phyloP scores from a whole-genome alignment of 1,284 basidiomycete genomes.

The Jaminaea rosea region DNA sequence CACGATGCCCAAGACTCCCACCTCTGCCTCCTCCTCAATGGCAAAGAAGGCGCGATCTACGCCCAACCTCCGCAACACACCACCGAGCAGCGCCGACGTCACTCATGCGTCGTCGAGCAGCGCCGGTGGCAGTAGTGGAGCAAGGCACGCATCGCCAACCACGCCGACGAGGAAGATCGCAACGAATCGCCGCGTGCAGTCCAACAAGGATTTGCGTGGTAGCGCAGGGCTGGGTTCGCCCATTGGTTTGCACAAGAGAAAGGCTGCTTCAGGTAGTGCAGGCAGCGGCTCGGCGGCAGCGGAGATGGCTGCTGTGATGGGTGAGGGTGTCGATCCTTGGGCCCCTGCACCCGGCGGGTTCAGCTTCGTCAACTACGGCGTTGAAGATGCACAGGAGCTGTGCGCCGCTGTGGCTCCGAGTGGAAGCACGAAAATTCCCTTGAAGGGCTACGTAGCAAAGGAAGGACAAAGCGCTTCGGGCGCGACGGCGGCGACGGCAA shows the following conservation, averaged over 20 bases:
- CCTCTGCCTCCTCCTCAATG: not conserved
- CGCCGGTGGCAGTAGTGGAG: too few species aligned
- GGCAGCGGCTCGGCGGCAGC: not conserved
- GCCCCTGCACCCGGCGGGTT: conserved; percentile 4
- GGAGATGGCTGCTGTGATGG: not conserved
- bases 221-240: not conserved
- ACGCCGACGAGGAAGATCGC: conserved; percentile 23
- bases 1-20: not conserved
- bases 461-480: not conserved
- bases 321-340: not conserved
- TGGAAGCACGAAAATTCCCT: conserved; percentile 39
- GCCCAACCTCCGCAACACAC: not conserved
- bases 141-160: too few species aligned
- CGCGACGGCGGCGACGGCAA: not conserved
- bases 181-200: conserved; percentile 18
- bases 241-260: not conserved
- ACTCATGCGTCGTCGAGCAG: too few species aligned
- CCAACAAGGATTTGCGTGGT: conserved; percentile 1
- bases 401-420: conserved; percentile 42
- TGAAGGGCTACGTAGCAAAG: conserved; percentile 20
- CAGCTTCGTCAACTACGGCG: conserved; percentile 43
- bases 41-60: not conserved
- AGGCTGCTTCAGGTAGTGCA: not conserved
- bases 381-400: conserved; percentile 43
- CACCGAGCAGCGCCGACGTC: not conserved